Percentiles rank a stretch among this genome's conserved stretches.
These are phyloP conservation scores for Skeletonema potamos DNA, from an alignment of 108 stramenopile species.

Conservation along the genomic window DNA sequence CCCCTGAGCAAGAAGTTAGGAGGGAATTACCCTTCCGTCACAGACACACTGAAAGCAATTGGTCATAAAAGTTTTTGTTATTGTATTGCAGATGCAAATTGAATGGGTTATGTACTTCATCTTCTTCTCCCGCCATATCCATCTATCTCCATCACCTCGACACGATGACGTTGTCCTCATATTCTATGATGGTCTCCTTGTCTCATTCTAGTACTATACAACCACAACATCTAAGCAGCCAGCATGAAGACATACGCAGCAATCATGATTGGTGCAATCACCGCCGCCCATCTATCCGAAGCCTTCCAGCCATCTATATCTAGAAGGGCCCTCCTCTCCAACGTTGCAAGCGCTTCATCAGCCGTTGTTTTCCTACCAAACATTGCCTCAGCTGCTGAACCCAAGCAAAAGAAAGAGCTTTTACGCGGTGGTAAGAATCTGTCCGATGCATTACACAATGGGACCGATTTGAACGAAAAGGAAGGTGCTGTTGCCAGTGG, in stretches of 20 bases:
- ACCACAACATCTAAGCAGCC: background rate
- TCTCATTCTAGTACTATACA: too few species aligned
- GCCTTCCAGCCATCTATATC: constrained; percentile 1
- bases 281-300: background rate
- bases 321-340: constrained; percentile 1
- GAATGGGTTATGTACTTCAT: too few species aligned
- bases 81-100: too few species aligned
- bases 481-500: constrained; percentile 13
- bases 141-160: too few species aligned
- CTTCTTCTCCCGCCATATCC: too few species aligned
- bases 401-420: constrained; percentile 4
- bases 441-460: constrained; percentile 28
- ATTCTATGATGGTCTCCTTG: too few species aligned
- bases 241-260: background rate
- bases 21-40: too few species aligned
- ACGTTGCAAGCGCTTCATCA: background rate
- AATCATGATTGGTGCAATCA: background rate
- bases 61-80: too few species aligned
- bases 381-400: background rate
- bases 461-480: constrained; percentile 18
- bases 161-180: background rate
- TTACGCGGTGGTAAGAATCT: constrained; percentile 22
- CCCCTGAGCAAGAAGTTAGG: too few species aligned
- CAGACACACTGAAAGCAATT: too few species aligned
- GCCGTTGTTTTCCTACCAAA: background rate